Conservation (phyloP, 1,284 basidiomycete genomes). For the Irpex sp. region DNA sequence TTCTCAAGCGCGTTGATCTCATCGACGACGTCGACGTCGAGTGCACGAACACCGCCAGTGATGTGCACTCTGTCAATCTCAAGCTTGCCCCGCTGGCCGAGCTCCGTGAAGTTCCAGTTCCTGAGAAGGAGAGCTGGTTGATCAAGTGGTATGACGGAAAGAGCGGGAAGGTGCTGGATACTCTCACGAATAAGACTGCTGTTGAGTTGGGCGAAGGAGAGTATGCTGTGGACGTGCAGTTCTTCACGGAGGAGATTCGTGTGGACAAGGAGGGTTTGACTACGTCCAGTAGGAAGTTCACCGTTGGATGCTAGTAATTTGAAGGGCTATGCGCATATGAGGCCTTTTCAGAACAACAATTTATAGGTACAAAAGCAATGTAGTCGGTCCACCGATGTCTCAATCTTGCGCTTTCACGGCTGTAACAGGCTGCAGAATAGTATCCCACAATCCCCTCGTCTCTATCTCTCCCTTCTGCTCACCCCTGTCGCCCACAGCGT, state of each 20-base stretch:
- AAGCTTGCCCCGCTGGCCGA: constrained; percentile 56
- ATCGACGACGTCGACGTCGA: constrained; percentile 46
- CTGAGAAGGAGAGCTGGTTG: constrained; percentile 42
- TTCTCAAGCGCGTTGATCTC: constrained; percentile 52
- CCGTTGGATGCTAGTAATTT: constrained; percentile 1
- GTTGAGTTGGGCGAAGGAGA: constrained; percentile 35
- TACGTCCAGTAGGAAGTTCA: constrained; percentile 12
- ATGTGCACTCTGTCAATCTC: constrained; percentile 27
- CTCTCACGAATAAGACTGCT: constrained; percentile 43
- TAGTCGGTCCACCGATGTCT: background rate
- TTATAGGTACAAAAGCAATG: background rate
- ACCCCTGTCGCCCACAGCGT: background rate
- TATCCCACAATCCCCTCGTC: background rate
- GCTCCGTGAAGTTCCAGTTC: constrained; percentile 36
- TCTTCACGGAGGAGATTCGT: constrained; percentile 53
- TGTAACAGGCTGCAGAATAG: background rate
- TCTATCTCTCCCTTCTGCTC: background rate
- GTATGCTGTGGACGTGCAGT: constrained; percentile 44
- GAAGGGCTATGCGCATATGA: too few relatives aligned
- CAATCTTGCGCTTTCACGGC: background rate
- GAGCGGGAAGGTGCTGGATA: constrained; percentile 36
- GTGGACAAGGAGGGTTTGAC: constrained; percentile 34
- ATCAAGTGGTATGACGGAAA: constrained; percentile 44
- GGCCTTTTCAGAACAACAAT: background rate
- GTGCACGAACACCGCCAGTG: constrained; percentile 21